Evolutionary conservation across 768 basidiomycete species (phyloP).

Genomic region (Candolleomyces aberdarensis): DNA sequence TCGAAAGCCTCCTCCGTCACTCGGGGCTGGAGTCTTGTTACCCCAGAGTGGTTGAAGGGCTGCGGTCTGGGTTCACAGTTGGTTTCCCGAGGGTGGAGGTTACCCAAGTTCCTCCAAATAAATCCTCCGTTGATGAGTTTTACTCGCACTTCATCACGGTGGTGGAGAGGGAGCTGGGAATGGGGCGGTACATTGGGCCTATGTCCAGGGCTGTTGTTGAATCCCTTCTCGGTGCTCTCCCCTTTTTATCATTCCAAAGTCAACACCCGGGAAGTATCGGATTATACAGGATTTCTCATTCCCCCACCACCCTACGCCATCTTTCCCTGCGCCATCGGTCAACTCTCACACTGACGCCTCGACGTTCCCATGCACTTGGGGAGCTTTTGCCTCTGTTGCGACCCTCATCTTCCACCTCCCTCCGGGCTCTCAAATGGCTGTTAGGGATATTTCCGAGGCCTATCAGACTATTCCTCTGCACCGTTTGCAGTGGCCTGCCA

Average conservation of each 20-base stretch:
- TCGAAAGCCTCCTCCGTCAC: conserved; percentile 17
- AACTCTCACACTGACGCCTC: neutral
- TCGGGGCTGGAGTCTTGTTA: conserved; percentile 19
- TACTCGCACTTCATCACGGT: conserved; percentile 12
- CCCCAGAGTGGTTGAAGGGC: conserved; percentile 13
- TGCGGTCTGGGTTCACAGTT: conserved; percentile 25
- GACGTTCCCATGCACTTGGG: neutral
- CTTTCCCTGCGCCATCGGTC: neutral
- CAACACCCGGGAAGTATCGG: conserved; percentile 23
- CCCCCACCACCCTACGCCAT: conserved; percentile 11
- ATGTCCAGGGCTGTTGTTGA: conserved; percentile 20
- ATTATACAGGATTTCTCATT: conserved; percentile 34
- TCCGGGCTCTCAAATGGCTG: neutral
- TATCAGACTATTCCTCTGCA: neutral
- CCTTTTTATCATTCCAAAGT: conserved; percentile 31
- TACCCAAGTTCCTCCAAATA: conserved; percentile 28
- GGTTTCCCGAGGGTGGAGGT: conserved; percentile 23
- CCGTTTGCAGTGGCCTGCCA: neutral
- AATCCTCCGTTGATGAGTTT: conserved; percentile 12
- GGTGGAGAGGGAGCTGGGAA: conserved; percentile 15
- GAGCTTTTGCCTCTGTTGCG: neutral
- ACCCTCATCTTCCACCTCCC: neutral
- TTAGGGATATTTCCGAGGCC: neutral
- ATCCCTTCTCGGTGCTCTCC: conserved; percentile 29
- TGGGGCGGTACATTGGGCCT: conserved; percentile 26